These are phyloP conservation scores for Sisymbrium irio DNA, from an alignment of 345 rosid species.

Conservation along the genomic window DNA sequence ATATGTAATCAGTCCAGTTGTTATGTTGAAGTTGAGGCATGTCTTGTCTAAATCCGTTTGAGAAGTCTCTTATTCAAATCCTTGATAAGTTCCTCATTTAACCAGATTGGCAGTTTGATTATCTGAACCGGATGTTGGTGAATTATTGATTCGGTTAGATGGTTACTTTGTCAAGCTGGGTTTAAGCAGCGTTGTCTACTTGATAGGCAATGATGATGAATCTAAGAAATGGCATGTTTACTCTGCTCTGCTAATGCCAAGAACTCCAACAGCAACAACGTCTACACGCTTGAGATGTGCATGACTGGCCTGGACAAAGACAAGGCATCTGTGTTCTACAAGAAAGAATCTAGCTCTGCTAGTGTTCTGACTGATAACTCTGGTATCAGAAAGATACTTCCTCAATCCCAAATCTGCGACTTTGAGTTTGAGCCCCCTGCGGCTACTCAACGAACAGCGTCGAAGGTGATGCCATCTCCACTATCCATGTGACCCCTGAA, in stretches of 20 bases:
- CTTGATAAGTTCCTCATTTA: slow-evolving; percentile 5
- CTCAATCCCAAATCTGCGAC: slow-evolving; percentile 60
- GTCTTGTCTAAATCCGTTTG: background rate
- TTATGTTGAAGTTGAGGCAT: background rate
- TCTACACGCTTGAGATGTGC: slow-evolving; percentile 67
- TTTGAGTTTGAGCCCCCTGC: slow-evolving; percentile 74
- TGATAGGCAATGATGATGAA: slow-evolving; percentile 43
- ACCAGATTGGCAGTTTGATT: background rate
- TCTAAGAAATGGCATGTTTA: slow-evolving; percentile 66
- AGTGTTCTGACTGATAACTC: slow-evolving; percentile 58
- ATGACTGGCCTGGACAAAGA: slow-evolving; percentile 63
- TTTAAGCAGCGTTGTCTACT: slow-evolving; percentile 41
- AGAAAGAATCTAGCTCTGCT: slow-evolving; percentile 36
- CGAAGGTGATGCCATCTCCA: slow-evolving; percentile 48
- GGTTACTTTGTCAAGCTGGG: slow-evolving; percentile 39
- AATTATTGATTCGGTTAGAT: slow-evolving; percentile 29
- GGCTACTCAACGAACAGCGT: slow-evolving; percentile 83
- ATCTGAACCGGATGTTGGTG: background rate
- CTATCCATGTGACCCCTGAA: slow-evolving; percentile 86
- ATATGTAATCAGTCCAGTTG: background rate
- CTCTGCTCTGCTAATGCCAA: slow-evolving; percentile 41
- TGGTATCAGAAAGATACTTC: slow-evolving; percentile 60
- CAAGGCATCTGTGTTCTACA: slow-evolving; percentile 57
- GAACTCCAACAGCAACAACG: slow-evolving; percentile 14
- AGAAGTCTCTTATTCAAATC: background rate